These are phyloP conservation scores for Brassica incana DNA, from an alignment of 345 rosid species.

Conservation along the genomic window DNA sequence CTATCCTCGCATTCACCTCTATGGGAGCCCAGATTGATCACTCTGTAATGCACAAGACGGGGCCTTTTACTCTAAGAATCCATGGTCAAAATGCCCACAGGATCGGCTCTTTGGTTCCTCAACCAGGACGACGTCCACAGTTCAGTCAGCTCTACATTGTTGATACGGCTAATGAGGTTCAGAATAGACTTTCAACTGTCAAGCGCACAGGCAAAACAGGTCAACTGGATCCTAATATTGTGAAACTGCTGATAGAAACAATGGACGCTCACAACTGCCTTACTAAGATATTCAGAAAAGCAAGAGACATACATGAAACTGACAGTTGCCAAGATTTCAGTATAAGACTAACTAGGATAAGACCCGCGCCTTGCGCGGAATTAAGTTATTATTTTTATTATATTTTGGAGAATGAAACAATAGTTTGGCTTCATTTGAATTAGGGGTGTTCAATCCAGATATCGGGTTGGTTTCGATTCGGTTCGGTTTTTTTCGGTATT, in stretches of 20 bases:
- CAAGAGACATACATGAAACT: neutral
- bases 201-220: neutral
- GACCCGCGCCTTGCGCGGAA: no score
- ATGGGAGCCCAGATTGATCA: no score
- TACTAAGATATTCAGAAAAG: neutral
- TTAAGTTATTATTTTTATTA: no score
- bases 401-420: no score
- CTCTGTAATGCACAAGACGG: no score
- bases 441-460: no score
- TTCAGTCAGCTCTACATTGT: neutral
- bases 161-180: neutral
- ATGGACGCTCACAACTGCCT: neutral
- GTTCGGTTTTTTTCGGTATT: no score
- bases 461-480: no score
- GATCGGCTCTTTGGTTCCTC: neutral
- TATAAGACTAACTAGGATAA: neutral
- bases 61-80: neutral
- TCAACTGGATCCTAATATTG: neutral
- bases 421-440: no score
- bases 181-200: neutral
- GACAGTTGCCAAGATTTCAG: neutral
- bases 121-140: neutral
- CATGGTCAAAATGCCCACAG: neutral
- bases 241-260: neutral
- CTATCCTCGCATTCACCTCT: no score